phyloP scores from a whole-genome alignment of 805 yeast genomes.

The Monosporozyma unispora region DNA sequence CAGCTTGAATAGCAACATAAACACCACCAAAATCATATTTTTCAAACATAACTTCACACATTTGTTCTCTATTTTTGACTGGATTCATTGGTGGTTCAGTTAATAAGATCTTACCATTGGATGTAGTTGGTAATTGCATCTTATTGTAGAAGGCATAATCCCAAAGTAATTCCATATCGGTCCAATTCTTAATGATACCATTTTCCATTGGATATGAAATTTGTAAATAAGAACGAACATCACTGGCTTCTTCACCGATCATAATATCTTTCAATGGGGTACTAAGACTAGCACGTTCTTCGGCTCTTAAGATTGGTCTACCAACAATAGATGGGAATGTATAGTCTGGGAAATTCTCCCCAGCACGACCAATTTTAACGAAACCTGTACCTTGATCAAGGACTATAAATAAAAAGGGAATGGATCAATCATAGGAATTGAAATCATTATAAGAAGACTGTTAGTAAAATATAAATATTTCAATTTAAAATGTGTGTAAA shows the following conservation, averaged over 20 bases:
- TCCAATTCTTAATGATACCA: conserved; percentile 96
- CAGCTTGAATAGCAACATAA: conserved; percentile 95
- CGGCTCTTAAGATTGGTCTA: conserved; percentile 93
- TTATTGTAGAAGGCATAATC: conserved; percentile 92
- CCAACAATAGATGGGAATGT: conserved; percentile 97
- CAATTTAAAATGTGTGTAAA: background rate
- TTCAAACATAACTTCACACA: conserved; percentile 94
- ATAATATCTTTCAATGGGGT: conserved; percentile 86
- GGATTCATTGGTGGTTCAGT: conserved; percentile 99
- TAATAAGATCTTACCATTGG: conserved; percentile 71
- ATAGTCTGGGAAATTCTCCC: conserved; percentile 92
- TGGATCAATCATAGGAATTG: background rate
- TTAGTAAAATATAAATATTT: background rate
- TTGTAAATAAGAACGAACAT: conserved; percentile 81
- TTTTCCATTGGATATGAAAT: conserved; percentile 98
- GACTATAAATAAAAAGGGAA: conserved; percentile 35
- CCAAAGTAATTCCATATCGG: conserved; percentile 97
- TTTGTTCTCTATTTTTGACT: conserved; percentile 75
- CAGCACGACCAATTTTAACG: conserved; percentile 94
- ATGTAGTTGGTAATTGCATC: conserved; percentile 68
- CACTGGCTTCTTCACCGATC: conserved; percentile 95
- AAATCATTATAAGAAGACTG: background rate
- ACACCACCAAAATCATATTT: conserved; percentile 88
- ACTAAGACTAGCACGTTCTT: conserved; percentile 59
- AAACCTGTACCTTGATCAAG: conserved; percentile 99